These are phyloP conservation scores for Protea cynaroides DNA, from an alignment of 164 flowering plant species.

Conservation along the genomic window DNA sequence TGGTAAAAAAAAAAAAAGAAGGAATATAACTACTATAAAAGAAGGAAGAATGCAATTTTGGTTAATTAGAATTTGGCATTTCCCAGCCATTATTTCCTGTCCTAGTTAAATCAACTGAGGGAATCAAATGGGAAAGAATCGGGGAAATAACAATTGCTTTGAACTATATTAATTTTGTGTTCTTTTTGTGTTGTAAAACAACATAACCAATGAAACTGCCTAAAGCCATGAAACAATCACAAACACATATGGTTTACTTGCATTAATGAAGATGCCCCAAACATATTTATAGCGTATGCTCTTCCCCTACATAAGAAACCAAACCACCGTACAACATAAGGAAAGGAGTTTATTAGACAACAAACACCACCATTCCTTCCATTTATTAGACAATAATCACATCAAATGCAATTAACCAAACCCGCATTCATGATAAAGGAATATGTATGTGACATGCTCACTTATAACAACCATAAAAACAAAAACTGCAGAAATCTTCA, in stretches of 20 bases:
- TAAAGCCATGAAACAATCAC: not conserved
- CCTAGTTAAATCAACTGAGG: not conserved
- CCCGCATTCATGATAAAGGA: constrained; percentile 5
- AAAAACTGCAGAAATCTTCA: not conserved
- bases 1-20: not conserved
- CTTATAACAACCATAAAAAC: not conserved
- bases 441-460: not conserved
- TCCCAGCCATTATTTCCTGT: not conserved
- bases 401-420: constrained; percentile 8
- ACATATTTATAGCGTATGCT: not conserved
- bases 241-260: constrained; percentile 8
- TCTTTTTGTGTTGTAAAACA: not conserved
- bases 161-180: no score
- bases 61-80: not conserved
- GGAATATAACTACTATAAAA: not conserved
- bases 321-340: not conserved
- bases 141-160: not conserved
- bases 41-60: not conserved
- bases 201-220: not conserved
- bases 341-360: not conserved
- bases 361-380: not conserved
- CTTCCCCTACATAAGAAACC: constrained; percentile 1
- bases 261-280: constrained; percentile 3
- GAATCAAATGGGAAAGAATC: not conserved
- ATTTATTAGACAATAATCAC: not conserved